These are phyloP conservation scores for Cercophora samala DNA, from an alignment of 495 filamentous ascomycete species.

Conservation along the genomic window DNA sequence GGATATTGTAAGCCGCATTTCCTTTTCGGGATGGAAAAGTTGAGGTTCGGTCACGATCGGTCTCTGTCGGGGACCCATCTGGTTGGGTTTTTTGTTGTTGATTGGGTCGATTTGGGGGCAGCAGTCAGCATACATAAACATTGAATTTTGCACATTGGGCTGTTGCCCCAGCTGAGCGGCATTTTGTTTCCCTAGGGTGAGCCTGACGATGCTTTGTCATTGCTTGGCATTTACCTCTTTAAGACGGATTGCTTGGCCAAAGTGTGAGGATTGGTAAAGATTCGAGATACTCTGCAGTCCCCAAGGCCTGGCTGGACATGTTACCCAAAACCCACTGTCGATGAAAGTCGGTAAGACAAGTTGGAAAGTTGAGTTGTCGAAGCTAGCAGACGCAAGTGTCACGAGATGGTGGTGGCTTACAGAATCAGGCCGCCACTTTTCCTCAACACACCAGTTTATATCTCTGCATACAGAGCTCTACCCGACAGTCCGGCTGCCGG, in stretches of 20 bases:
- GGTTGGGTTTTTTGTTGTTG: not conserved
- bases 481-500: not conserved
- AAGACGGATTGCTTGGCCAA: not conserved
- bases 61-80: not conserved
- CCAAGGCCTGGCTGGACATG: not conserved
- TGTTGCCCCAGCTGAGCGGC: not conserved
- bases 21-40: not conserved
- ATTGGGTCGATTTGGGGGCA: not conserved
- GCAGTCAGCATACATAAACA: not conserved
- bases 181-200: not conserved
- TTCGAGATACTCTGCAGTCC: not conserved
- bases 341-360: not conserved
- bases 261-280: not conserved
- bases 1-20: conserved; percentile 5
- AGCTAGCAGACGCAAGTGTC: not conserved
- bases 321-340: not conserved
- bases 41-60: not conserved
- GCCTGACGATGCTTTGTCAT: not conserved
- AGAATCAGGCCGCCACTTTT: not conserved
- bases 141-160: not conserved
- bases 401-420: not conserved
- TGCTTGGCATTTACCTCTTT: not conserved
- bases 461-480: not conserved
- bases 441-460: no score
- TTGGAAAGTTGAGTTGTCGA: not conserved